Base-by-base conservation (phyloP, 768 basidiomycete species). In the Termitomyces sp. region DNA sequence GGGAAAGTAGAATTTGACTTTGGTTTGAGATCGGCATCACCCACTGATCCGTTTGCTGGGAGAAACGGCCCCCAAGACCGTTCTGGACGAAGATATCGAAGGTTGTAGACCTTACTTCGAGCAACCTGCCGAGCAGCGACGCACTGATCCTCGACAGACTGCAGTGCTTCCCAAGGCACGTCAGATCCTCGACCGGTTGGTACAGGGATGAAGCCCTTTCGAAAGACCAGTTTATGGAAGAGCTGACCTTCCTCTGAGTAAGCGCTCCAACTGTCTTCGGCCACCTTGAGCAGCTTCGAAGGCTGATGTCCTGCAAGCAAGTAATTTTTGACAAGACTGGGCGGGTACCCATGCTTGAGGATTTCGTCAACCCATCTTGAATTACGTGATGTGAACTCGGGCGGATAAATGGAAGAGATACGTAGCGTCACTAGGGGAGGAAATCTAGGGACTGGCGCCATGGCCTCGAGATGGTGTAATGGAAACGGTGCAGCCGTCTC, bases 221-320 rank as follows among this genome's bases (percentile, higher is more conserved):
- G 68, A 26, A 79, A 79, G 2, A 80, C 62, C 47, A 83, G 72
- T 46, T 72, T 75, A 50, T 75, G 70, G 52, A 82, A 78, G 8
- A 72, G 62, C 18, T 74, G 69, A 16, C 71, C 72, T 30, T 72
- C 66, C 7, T 67, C 64, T 8, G 74, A 65, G n/a, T 59, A 63
- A 13, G 65, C 65, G 58, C 68, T 71, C 6, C 57, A 53, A 3
- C 70, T 64, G 27, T 58, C 59, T 30, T 42, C 61, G 43, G 40
- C 55, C 56, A 34, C 71, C 56, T 34, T 64, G 63, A n/a, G 51
- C 1, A 34, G 49, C 40, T 56, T 55, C 8, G 57, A 59, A 7
- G 57, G 48, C 46, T 49, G 57, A 44, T 55, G 43, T 10, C 58
- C 60, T 27, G 45, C 59, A n/a, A 61, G 69, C 65, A 59, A 64